Conservation (phyloP, 2,329 filamentous ascomycete genomes). For the Colletotrichum filicis region DNA sequence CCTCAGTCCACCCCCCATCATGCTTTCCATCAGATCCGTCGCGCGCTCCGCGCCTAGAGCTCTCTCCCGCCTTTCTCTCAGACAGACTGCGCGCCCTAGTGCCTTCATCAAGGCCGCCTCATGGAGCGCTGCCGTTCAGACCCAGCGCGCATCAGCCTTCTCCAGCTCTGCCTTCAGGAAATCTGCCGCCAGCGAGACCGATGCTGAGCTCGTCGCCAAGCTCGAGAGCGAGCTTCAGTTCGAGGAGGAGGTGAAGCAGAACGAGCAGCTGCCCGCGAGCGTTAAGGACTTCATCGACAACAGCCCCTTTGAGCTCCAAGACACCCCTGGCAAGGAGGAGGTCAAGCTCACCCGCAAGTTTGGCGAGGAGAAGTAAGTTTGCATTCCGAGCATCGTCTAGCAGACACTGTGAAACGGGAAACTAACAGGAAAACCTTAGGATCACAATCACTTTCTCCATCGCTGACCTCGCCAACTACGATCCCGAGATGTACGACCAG, state of each 20-base stretch:
- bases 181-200: conserved; percentile 62
- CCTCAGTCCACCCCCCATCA: conserved; percentile 51
- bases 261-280: conserved; percentile 77
- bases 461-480: conserved; percentile 78
- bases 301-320: conserved; percentile 84
- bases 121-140: conserved; percentile 47
- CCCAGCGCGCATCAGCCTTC: conserved; percentile 59
- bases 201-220: conserved; percentile 87
- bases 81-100: conserved; percentile 62
- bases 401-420: neutral
- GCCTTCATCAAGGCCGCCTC: conserved; percentile 58
- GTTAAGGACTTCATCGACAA: conserved; percentile 91
- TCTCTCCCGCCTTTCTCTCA: conserved; percentile 66
- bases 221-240: conserved; percentile 85
- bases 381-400: neutral
- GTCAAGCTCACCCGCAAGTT: conserved; percentile 85
- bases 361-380: conserved; percentile 84
- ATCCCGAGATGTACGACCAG: conserved; percentile 69
- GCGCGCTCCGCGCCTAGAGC: conserved; percentile 75
- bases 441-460: conserved; percentile 88
- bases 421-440: conserved; percentile 50
- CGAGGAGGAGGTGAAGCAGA: conserved; percentile 83
- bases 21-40: conserved; percentile 76
- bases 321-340: conserved; percentile 86
- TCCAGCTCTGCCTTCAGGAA: conserved; percentile 56